Evolutionary conservation across 768 basidiomycete species (phyloP).

Genomic region (Udeniomyces megalosporus): DNA sequence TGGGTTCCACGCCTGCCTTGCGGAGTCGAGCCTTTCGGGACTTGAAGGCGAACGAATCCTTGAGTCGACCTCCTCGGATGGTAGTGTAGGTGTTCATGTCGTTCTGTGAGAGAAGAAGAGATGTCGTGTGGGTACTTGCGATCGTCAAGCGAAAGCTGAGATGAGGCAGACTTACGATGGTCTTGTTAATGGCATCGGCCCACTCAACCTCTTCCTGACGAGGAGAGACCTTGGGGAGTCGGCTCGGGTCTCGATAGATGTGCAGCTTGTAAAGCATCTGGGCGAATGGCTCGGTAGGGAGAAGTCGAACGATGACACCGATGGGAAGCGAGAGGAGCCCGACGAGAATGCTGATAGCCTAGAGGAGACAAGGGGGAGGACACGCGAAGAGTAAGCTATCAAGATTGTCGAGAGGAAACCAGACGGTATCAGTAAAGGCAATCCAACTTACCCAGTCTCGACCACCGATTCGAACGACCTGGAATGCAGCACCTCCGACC

Average conservation of each 20-base stretch:
- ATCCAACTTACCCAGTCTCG: constrained; percentile 49
- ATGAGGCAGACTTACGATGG: constrained; percentile 33
- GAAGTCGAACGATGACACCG: constrained; percentile 58
- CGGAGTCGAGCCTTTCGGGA: constrained; percentile 45
- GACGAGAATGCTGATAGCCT: constrained; percentile 67
- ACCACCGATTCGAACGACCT: constrained; percentile 59
- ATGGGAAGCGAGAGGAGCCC: constrained; percentile 77
- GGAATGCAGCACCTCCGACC: constrained; percentile 79
- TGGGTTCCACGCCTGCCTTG: constrained; percentile 28
- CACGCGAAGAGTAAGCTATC: too few species aligned
- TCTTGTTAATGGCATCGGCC: constrained; percentile 62
- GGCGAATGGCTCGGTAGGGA: constrained; percentile 73
- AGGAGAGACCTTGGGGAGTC: constrained; percentile 15
- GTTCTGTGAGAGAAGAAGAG: constrained; percentile 32
- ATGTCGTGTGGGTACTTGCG: background rate
- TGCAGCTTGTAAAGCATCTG: constrained; percentile 36
- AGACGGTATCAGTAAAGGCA: too few species aligned
- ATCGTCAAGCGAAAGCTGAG: too few species aligned
- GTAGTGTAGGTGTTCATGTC: constrained; percentile 68
- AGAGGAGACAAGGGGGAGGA: too few species aligned
- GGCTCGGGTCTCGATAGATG: constrained; percentile 29
- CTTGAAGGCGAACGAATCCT: constrained; percentile 57
- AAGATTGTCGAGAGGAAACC: too few species aligned
- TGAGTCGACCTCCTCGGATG: constrained; percentile 73
- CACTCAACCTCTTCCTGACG: constrained; percentile 34